Percentiles rank a stretch among this genome's conserved stretches.
These are phyloP conservation scores for Oehlia diaphana DNA, from an alignment of 192 early-diverging fungal genomes.

Conservation along the genomic window DNA sequence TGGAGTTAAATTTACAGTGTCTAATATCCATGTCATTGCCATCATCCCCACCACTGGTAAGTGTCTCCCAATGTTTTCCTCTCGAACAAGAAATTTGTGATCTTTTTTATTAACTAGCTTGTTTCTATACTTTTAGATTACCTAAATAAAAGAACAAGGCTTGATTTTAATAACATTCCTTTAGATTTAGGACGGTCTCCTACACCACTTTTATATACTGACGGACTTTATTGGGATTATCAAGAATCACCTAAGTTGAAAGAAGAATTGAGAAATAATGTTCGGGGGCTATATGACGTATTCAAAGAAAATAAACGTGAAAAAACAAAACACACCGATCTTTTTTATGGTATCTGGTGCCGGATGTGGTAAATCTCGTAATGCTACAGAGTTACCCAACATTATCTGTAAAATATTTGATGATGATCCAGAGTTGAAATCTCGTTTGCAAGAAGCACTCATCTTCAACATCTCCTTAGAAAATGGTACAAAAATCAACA, in stretches of 20 bases:
- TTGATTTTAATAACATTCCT: too few species aligned
- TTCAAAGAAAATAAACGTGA: too few species aligned
- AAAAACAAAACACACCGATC: background rate
- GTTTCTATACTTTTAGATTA: too few species aligned
- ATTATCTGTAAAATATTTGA: background rate
- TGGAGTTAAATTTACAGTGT: too few species aligned
- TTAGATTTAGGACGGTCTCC: background rate
- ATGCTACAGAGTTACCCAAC: background rate
- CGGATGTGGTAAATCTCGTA: constrained; percentile 7
- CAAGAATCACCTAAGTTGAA: constrained; percentile 8
- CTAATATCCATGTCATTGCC: too few species aligned
- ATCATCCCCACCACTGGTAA: too few species aligned
- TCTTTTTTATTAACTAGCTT: too few species aligned
- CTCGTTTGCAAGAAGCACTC: background rate
- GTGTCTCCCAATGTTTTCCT: too few species aligned
- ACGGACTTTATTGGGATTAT: constrained; percentile 11
- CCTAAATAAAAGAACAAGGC: too few species aligned
- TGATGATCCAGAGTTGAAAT: background rate
- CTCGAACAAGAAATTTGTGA: too few species aligned
- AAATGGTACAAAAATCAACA: background rate
- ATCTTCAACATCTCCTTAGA: background rate
- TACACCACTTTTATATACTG: constrained; percentile 8
- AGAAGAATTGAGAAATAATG: background rate
- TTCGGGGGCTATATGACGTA: too few species aligned
- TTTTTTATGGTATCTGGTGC: constrained; percentile 12